Conservation (phyloP, 805 yeast species). For the Deakozyma indianensis region DNA sequence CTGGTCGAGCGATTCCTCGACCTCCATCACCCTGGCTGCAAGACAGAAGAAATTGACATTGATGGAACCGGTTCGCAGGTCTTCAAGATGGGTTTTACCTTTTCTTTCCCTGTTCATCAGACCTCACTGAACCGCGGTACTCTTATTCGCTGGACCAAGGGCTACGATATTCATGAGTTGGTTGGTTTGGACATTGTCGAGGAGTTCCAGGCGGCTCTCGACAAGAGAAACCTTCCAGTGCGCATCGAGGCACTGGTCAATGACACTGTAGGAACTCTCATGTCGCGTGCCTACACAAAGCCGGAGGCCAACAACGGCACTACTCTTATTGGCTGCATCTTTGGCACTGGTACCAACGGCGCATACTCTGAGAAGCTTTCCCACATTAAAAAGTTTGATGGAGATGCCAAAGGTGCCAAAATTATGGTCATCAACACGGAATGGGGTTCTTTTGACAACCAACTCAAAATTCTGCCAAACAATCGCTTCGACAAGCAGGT, state of each 20-base stretch:
- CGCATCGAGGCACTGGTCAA: slow-evolving; percentile 78
- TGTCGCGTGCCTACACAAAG: slow-evolving; percentile 75
- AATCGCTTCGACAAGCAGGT: slow-evolving; percentile 64
- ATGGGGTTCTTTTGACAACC: slow-evolving; percentile 96
- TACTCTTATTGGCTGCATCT: slow-evolving; percentile 78
- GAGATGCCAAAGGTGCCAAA: slow-evolving; percentile 17
- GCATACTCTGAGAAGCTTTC: slow-evolving; percentile 74
- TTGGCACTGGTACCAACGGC: slow-evolving; percentile 97
- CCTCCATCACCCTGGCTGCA: slow-evolving; percentile 38
- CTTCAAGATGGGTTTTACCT: slow-evolving; percentile 81
- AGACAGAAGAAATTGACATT: slow-evolving; percentile 10
- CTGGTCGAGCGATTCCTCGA: slow-evolving; percentile 52
- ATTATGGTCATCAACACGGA: slow-evolving; percentile 88
- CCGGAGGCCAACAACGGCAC: slow-evolving; percentile 43
- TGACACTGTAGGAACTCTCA: slow-evolving; percentile 89
- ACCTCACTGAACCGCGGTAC: slow-evolving; percentile 65
- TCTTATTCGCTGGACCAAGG: slow-evolving; percentile 92
- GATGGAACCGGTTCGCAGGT: slow-evolving; percentile 13
- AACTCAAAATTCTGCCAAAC: slow-evolving; percentile 55
- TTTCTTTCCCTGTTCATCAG: slow-evolving; percentile 86
- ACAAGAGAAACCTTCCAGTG: slow-evolving; percentile 38
- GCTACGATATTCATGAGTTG: slow-evolving; percentile 74
- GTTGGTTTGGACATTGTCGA: slow-evolving; percentile 74
- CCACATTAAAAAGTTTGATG: slow-evolving; percentile 59
- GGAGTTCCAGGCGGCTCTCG: slow-evolving; percentile 55